These are phyloP conservation scores for Tolypocladium pustulatum DNA, from an alignment of 2,329 filamentous ascomycete species.

Conservation along the genomic window DNA sequence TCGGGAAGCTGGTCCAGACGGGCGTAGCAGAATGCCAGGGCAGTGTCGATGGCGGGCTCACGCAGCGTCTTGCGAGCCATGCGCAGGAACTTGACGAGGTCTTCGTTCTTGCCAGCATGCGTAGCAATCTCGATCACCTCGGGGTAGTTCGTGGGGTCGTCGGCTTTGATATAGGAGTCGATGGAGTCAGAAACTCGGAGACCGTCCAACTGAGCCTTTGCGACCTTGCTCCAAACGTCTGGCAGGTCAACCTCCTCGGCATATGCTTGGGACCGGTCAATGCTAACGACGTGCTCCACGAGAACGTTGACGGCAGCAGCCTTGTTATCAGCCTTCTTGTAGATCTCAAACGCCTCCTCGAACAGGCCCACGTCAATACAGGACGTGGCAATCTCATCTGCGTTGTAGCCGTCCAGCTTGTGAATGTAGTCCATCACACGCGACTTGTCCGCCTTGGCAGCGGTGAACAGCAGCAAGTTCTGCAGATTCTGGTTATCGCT, in stretches of 20 bases:
- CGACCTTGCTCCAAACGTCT: slow-evolving; percentile 97
- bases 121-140: slow-evolving; percentile 96
- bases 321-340: slow-evolving; percentile 94
- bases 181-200: slow-evolving; percentile 87
- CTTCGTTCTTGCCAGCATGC: slow-evolving; percentile 93
- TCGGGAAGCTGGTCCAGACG: slow-evolving; percentile 85
- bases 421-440: slow-evolving; percentile 96
- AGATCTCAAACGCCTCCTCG: slow-evolving; percentile 96
- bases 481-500: slow-evolving; percentile 95
- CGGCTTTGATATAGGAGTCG: slow-evolving; percentile 92
- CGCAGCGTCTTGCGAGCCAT: slow-evolving; percentile 97
- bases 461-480: slow-evolving; percentile 92
- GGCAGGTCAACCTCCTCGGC: slow-evolving; percentile 89
- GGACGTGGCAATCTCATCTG: slow-evolving; percentile 84
- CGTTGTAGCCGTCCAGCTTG: slow-evolving; percentile 76
- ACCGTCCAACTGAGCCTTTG: slow-evolving; percentile 94
- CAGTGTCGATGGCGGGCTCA: slow-evolving; percentile 88
- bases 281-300: slow-evolving; percentile 93
- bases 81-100: slow-evolving; percentile 88
- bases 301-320: slow-evolving; percentile 80
- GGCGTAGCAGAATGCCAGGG: slow-evolving; percentile 85
- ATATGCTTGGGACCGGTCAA: slow-evolving; percentile 91
- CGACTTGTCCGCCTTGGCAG: slow-evolving; percentile 90
- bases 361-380: slow-evolving; percentile 92
- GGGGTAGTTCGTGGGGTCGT: slow-evolving; percentile 82